Conservation (phyloP, 257 asterid genomes). For the Ballota nigra region DNA sequence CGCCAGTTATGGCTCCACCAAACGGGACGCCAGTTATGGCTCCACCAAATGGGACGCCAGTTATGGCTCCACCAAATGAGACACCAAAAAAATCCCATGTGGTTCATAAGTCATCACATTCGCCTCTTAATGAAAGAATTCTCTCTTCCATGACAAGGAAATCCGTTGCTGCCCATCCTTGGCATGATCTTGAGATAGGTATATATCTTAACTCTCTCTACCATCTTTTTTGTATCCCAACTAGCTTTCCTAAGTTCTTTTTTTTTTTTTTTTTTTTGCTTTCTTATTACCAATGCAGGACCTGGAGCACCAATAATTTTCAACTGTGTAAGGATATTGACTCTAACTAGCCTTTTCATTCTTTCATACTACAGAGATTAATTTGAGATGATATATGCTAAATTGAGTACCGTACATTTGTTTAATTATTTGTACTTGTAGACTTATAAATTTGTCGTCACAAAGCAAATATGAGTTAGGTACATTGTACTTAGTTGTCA, state of each 20-base stretch:
- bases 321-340: slow-evolving; percentile 69
- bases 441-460: not conserved
- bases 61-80: too few relatives aligned
- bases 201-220: slow-evolving; percentile 19
- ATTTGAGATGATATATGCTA: slow-evolving; percentile 10
- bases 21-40: slow-evolving; percentile 56
- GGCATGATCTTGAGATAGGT: slow-evolving; percentile 99
- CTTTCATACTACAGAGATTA: not conserved
- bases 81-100: slow-evolving; percentile 26
- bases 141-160: slow-evolving; percentile 81
- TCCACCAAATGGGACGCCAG: slow-evolving; percentile 54
- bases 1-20: slow-evolving; percentile 59
- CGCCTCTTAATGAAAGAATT: slow-evolving; percentile 86
- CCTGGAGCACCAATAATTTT: slow-evolving; percentile 79
- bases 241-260: not conserved
- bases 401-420: not conserved
- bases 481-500: not conserved
- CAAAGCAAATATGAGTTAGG: not conserved
- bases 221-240: not conserved
- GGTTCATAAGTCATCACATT: slow-evolving; percentile 37
- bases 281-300: slow-evolving; percentile 54
- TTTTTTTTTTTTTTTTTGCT: slow-evolving; percentile 8
- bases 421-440: not conserved
- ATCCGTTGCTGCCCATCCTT: slow-evolving; percentile 93
- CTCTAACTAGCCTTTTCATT: slow-evolving; percentile 13